Base-by-base conservation (phyloP, 805 yeast species). In the Zygosaccharomyces pseudorouxii region DNA sequence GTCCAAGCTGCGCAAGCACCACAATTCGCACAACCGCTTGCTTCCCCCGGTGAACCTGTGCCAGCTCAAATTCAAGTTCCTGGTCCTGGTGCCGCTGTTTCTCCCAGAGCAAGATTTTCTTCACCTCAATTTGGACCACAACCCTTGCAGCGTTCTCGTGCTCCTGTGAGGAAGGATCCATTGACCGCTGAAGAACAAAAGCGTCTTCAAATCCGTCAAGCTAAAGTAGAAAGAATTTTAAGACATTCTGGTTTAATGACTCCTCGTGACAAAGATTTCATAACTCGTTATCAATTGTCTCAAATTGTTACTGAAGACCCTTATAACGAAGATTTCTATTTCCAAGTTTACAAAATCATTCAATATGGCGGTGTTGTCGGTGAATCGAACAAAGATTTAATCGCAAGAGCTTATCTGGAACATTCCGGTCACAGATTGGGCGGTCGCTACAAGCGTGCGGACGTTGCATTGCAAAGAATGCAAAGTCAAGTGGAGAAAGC, bases 251-350 rank as follows among this genome's bases (percentile, higher is more conserved):
- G 97, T 54, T 80, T 93, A 54, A 93, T 93, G 99, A 88, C 89
- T 60, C 96, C 96, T 49, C 86, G 92, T 71, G 99, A 93, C 68
- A 90, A 90, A 71, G 97, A 92, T 70, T 89, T 87, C 63, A 92
- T 93, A 43, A 89, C 97, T 38, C 79, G 97, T 65, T 84, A 90
- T 63, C 99, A 93, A 70, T 77, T 93, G 54, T 89, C 96, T 43
- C 97, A 90, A 67, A 86, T 93, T 69, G 97, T 93, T 43, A 86
- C 97, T 9, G 97, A 90, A 48, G 98, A 93, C 69, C 99, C 99
- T 11, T 88, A 86, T 68, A 89, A 87, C 62, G 99, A 93, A 69
- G 99, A 93, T 72, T 93, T 92, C 63, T 93, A 93, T 65, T 88
- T 84, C 62, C 98, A 93, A 69, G 97, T 93, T 37, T 87, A 81